A percentile compares a stretch with the other conserved stretches of the same genome.
phyloP scores from a whole-genome alignment of 2,329 filamentous ascomycete species.

The Meredithiella fracta region DNA sequence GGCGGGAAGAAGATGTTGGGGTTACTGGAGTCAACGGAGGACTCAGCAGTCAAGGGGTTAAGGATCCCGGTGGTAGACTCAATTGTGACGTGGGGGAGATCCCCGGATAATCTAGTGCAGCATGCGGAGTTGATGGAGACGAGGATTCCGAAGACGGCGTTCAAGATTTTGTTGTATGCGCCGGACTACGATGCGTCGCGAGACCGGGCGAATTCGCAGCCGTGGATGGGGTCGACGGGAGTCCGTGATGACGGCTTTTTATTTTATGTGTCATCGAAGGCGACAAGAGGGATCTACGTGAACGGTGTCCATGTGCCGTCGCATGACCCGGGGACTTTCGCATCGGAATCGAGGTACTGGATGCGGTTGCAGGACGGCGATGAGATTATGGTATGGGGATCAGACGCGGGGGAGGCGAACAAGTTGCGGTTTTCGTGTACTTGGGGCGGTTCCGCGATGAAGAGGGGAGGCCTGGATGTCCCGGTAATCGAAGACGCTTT shows the following conservation, averaged over 20 bases:
- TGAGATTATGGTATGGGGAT: constrained; percentile 53
- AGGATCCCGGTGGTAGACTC: constrained; percentile 49
- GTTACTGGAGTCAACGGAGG: constrained; percentile 40
- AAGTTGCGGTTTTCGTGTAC: constrained; percentile 36
- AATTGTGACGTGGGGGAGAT: constrained; percentile 63
- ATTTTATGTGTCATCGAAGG: constrained; percentile 66
- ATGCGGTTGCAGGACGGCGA: constrained; percentile 64
- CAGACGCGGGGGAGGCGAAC: constrained; percentile 25
- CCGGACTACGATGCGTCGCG: constrained; percentile 45
- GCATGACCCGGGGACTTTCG: constrained; percentile 35
- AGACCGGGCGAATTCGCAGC: constrained; percentile 32
- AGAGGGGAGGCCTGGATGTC: background rate
- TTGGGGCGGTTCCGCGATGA: constrained; percentile 36
- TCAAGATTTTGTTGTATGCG: constrained; percentile 62
- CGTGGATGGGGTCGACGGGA: constrained; percentile 21
- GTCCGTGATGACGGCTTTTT: constrained; percentile 39
- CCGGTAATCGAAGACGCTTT: constrained; percentile 17
- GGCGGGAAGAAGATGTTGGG: constrained; percentile 13
- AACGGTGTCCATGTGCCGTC: constrained; percentile 53
- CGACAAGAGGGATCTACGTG: constrained; percentile 57
- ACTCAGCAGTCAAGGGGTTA: constrained; percentile 48
- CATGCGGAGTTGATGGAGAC: constrained; percentile 47
- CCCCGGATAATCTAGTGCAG: constrained; percentile 47
- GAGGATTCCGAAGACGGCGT: constrained; percentile 65
- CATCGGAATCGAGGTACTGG: constrained; percentile 41